Evolutionary conservation across 2,329 filamentous ascomycete species (phyloP).

Genomic region (Clonostachys rosea): DNA sequence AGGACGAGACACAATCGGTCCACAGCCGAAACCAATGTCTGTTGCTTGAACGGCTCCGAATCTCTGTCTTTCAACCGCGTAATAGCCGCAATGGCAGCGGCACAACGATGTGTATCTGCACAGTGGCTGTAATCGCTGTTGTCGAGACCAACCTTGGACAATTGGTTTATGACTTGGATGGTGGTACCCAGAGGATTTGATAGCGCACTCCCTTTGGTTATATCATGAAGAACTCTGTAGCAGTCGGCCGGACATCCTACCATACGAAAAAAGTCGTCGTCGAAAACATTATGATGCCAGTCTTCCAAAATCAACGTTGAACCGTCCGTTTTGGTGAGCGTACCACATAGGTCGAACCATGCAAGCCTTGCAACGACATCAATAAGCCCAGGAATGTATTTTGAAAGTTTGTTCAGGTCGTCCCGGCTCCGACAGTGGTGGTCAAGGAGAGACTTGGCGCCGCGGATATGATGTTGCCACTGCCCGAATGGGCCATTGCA

Average conservation of each 20-base stretch:
- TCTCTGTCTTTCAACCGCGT: too few species aligned
- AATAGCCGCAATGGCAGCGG: too few species aligned
- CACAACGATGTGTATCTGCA: too few species aligned
- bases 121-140: too few species aligned
- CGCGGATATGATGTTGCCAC: constrained; percentile 30
- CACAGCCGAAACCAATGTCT: constrained; percentile 19
- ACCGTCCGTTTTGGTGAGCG: constrained; percentile 8
- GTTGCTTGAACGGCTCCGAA: not conserved
- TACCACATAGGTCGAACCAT: constrained; percentile 32
- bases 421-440: constrained; percentile 25
- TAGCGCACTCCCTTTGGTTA: constrained; percentile 14
- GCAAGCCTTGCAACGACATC: constrained; percentile 30
- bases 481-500: constrained; percentile 21
- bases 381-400: constrained; percentile 22
- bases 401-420: constrained; percentile 23
- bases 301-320: constrained; percentile 27
- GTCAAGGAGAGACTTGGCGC: constrained; percentile 31
- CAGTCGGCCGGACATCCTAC: constrained; percentile 30
- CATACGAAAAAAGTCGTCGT: constrained; percentile 23
- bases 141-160: too few species aligned
- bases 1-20: constrained; percentile 26
- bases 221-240: constrained; percentile 24
- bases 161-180: too few species aligned
- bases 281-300: constrained; percentile 28
- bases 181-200: too few species aligned